Percentiles rank a stretch among this genome's conserved stretches.
These are phyloP conservation scores for Boletus rufocinnamomeus DNA, from an alignment of 768 basidiomycete species.

Conservation along the genomic window DNA sequence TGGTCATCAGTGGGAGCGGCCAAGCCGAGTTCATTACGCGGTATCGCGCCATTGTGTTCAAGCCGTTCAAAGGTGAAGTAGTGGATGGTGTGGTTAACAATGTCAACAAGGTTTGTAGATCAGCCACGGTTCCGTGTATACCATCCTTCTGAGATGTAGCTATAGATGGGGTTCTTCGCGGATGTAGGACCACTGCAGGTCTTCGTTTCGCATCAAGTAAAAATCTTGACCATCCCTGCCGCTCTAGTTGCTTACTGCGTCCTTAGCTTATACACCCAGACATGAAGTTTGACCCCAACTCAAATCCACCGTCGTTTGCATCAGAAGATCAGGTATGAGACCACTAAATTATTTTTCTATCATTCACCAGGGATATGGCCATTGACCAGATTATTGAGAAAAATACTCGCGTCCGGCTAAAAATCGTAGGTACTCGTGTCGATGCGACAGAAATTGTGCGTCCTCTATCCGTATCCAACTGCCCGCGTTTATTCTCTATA, in stretches of 20 bases:
- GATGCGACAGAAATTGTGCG: slow-evolving; percentile 97
- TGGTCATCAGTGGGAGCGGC: slow-evolving; percentile 87
- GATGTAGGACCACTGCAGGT: slow-evolving; percentile 93
- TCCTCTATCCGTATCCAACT: slow-evolving; percentile 15
- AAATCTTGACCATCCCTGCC: slow-evolving; percentile 25
- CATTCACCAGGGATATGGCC: not conserved
- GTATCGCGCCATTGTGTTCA: slow-evolving; percentile 97
- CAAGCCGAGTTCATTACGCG: slow-evolving; percentile 95
- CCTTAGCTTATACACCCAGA: slow-evolving; percentile 90
- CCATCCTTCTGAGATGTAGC: not conserved
- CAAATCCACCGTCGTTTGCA: slow-evolving; percentile 95
- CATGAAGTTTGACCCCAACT: slow-evolving; percentile 92
- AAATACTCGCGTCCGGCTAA: slow-evolving; percentile 87
- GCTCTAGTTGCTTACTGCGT: slow-evolving; percentile 8
- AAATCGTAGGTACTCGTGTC: slow-evolving; percentile 97
- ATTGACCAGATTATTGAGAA: slow-evolving; percentile 80
- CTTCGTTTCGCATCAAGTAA: slow-evolving; percentile 94
- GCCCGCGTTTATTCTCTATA: slow-evolving; percentile 32
- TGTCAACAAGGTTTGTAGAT: slow-evolving; percentile 80
- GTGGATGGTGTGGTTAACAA: slow-evolving; percentile 97
- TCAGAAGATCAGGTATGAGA: slow-evolving; percentile 77
- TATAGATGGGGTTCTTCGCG: slow-evolving; percentile 97
- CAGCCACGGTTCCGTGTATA: not conserved
- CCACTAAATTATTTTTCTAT: not conserved
- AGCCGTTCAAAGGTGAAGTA: slow-evolving; percentile 99